Conservation (phyloP, 2,329 filamentous ascomycete genomes). For the Fusarium algeriense region DNA sequence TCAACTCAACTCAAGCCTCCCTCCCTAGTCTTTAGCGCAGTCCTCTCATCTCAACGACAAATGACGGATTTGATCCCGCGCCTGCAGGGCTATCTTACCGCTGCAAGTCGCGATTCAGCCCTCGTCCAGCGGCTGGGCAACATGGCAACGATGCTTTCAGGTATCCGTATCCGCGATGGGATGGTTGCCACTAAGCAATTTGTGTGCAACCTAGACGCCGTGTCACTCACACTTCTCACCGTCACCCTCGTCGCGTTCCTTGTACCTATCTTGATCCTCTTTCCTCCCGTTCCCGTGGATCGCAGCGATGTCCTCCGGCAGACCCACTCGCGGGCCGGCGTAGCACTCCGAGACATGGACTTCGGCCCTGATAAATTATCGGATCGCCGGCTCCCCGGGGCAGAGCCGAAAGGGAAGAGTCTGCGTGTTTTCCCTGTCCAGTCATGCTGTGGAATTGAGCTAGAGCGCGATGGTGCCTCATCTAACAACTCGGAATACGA, state of each 20-base stretch:
- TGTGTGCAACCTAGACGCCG: slow-evolving; percentile 46
- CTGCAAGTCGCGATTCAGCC: slow-evolving; percentile 30
- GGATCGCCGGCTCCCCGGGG: slow-evolving; percentile 37
- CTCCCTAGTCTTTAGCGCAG: neutral
- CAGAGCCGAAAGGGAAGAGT: slow-evolving; percentile 56
- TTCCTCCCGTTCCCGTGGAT: slow-evolving; percentile 66
- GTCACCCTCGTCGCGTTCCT: slow-evolving; percentile 64
- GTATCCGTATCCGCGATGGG: slow-evolving; percentile 20
- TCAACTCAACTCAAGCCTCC: neutral
- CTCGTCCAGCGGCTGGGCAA: slow-evolving; percentile 34
- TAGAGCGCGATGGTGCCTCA: slow-evolving; percentile 73
- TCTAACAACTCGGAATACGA: slow-evolving; percentile 81
- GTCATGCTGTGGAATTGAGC: slow-evolving; percentile 81
- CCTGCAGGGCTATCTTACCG: slow-evolving; percentile 34
- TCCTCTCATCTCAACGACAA: slow-evolving; percentile 6
- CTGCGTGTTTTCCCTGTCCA: slow-evolving; percentile 87
- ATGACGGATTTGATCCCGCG: slow-evolving; percentile 29
- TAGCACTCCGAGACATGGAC: slow-evolving; percentile 55
- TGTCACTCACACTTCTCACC: slow-evolving; percentile 56
- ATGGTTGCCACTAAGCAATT: slow-evolving; percentile 34
- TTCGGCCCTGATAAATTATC: slow-evolving; percentile 48
- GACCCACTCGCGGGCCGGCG: slow-evolving; percentile 65
- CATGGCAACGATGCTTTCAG: slow-evolving; percentile 40
- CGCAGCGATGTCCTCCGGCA: slow-evolving; percentile 66
- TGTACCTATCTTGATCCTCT: slow-evolving; percentile 65